Percentiles rank a stretch among this genome's conserved stretches.
These are phyloP conservation scores for Raphanus hybrid DNA, from an alignment of 441 rosid species.

Conservation along the genomic window DNA sequence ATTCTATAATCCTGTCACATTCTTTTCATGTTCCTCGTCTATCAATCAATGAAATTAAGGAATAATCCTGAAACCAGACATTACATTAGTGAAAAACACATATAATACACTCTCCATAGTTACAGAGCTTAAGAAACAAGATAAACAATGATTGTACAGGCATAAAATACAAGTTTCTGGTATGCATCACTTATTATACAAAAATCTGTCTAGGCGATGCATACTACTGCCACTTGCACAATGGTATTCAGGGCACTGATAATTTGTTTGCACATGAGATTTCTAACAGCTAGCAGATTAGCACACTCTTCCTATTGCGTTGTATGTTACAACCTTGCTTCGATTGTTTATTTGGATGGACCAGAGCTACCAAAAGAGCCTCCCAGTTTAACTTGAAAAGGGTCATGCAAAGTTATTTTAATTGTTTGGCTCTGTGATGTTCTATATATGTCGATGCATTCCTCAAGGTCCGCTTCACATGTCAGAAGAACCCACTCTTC, in stretches of 20 bases:
- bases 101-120: conserved; percentile 1
- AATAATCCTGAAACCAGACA: conserved; percentile 11
- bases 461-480: conserved; percentile 92
- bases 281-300: conserved; percentile 21
- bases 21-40: conserved; percentile 1
- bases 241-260: conserved; percentile 28
- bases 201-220: conserved; percentile 25
- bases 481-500: conserved; percentile 91
- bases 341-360: conserved; percentile 24
- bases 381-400: conserved; percentile 45
- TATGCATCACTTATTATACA: conserved; percentile 18
- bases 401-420: conserved; percentile 59
- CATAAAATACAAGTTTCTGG: conserved; percentile 28
- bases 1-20: background rate
- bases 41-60: conserved; percentile 2
- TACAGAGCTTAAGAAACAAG: conserved; percentile 19
- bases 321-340: conserved; percentile 23
- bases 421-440: conserved; percentile 57
- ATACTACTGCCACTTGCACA: conserved; percentile 26
- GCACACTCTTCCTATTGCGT: conserved; percentile 19
- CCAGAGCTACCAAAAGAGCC: conserved; percentile 46
- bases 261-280: conserved; percentile 26
- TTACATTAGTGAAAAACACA: background rate
- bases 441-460: conserved; percentile 76
- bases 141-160: conserved; percentile 23